phyloP scores from a whole-genome alignment of 2,329 filamentous ascomycete genomes.

The Ophiostoma montium region DNA sequence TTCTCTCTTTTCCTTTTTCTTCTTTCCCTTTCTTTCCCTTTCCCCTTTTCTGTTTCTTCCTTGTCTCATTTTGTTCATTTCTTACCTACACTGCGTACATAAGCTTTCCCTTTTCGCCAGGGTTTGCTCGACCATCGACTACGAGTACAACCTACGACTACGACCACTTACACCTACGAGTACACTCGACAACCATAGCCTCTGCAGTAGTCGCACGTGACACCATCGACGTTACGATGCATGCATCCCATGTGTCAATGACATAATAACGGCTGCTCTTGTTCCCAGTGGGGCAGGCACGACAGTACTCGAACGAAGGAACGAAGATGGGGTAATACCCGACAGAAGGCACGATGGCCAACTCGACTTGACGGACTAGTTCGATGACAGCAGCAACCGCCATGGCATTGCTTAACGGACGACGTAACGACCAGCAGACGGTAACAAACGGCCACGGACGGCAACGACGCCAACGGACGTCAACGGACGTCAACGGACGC shows the following conservation, averaged over 20 bases:
- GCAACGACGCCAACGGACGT: too few relatives aligned
- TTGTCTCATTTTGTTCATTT: neutral
- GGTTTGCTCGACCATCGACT: neutral
- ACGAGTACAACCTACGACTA: neutral
- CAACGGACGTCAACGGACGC: too few relatives aligned
- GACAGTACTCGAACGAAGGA: too few relatives aligned
- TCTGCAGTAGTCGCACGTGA: neutral
- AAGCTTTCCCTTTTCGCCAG: neutral
- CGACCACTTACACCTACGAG: neutral
- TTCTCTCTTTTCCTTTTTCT: neutral
- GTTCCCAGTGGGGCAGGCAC: neutral
- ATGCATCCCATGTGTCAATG: neutral
- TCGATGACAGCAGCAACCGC: neutral
- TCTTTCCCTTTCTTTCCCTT: neutral
- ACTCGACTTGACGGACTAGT: neutral
- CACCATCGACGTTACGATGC: neutral
- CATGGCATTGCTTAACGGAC: neutral
- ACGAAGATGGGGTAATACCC: too few relatives aligned
- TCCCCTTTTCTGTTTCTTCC: neutral
- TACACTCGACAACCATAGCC: neutral
- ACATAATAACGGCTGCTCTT: neutral
- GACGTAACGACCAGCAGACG: too few relatives aligned
- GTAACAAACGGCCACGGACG: too few relatives aligned
- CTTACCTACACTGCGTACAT: neutral
- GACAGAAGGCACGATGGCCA: neutral